These are phyloP conservation scores for Meira miltonrushii DNA, from an alignment of 1,284 basidiomycete genomes.

Conservation along the genomic window DNA sequence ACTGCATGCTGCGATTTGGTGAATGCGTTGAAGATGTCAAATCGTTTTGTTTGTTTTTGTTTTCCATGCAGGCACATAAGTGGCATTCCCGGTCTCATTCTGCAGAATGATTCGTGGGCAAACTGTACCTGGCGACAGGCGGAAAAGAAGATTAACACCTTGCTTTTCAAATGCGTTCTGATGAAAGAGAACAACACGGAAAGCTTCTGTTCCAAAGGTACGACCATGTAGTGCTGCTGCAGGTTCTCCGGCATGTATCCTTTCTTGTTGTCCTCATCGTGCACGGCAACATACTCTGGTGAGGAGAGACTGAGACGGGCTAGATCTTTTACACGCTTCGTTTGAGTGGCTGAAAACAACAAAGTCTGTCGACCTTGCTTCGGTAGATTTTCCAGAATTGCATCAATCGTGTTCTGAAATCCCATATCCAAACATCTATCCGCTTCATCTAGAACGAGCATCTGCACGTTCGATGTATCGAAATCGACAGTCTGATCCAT, in stretches of 20 bases:
- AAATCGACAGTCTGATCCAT: constrained; percentile 98
- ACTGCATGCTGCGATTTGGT: constrained; percentile 42
- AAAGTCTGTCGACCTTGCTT: constrained; percentile 65
- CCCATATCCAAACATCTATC: constrained; percentile 96
- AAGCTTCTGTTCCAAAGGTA: constrained; percentile 79
- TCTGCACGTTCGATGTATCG: constrained; percentile 79
- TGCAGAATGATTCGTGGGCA: constrained; percentile 92
- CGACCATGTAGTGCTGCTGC: constrained; percentile 84
- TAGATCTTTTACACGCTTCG: constrained; percentile 79
- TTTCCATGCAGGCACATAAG: constrained; percentile 91
- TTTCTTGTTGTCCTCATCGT: constrained; percentile 45
- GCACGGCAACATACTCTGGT: constrained; percentile 67
- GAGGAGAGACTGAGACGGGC: constrained; percentile 82
- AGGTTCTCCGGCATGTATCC: constrained; percentile 63
- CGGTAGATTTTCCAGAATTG: constrained; percentile 75
- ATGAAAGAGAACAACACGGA: constrained; percentile 91
- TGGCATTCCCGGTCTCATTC: constrained; percentile 85
- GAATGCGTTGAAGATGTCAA: constrained; percentile 55
- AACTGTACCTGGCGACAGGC: constrained; percentile 82
- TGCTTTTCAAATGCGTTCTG: constrained; percentile 85
- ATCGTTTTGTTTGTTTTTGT: constrained; percentile 84
- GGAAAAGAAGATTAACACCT: constrained; percentile 89
- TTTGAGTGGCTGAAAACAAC: constrained; percentile 94
- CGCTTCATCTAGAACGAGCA: constrained; percentile 95
- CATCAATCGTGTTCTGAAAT: constrained; percentile 80